Conservation (phyloP, 139 green algal genomes). For the Chlamydomonas incerta region DNA sequence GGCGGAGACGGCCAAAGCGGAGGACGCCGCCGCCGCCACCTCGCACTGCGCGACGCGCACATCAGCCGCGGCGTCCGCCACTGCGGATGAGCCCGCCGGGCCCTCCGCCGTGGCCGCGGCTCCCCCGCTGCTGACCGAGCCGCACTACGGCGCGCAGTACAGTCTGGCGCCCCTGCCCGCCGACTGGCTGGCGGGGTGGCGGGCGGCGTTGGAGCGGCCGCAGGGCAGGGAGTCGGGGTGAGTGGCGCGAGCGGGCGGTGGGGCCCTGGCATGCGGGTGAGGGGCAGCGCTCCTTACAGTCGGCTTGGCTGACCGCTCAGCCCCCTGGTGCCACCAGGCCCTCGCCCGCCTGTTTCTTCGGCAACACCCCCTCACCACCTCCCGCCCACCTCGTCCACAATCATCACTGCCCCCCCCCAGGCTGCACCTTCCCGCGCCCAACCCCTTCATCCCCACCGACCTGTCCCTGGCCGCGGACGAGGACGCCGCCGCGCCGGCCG, state of each 20-base stretch:
- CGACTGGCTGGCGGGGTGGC: slow-evolving; percentile 66
- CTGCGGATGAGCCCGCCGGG: too few species aligned
- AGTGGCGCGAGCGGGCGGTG: too few species aligned
- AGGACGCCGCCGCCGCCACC: neutral
- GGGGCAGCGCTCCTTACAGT: too few species aligned
- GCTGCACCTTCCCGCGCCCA: slow-evolving; percentile 82
- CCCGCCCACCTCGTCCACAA: neutral
- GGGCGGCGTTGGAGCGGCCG: neutral
- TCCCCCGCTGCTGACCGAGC: slow-evolving; percentile 9
- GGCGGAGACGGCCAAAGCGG: neutral
- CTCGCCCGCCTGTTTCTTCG: too few species aligned
- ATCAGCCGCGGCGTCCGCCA: too few species aligned
- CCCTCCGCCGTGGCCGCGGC: too few species aligned
- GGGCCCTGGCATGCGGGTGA: too few species aligned
- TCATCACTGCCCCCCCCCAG: neutral
- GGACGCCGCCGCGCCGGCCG: neutral
- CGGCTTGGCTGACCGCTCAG: too few species aligned
- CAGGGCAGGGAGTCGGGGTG: too few species aligned
- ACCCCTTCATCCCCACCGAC: slow-evolving; percentile 89
- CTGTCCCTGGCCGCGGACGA: slow-evolving; percentile 62
- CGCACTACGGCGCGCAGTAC: slow-evolving; percentile 84
- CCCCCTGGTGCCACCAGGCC: too few species aligned
- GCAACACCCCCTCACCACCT: neutral
- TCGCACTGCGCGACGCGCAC: too few species aligned
- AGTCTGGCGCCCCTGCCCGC: slow-evolving; percentile 56